Evolutionary conservation across 345 rosid species (phyloP), one percentile per base, ranked within the genome.

Genomic region (Corymbia maculata): DNA sequence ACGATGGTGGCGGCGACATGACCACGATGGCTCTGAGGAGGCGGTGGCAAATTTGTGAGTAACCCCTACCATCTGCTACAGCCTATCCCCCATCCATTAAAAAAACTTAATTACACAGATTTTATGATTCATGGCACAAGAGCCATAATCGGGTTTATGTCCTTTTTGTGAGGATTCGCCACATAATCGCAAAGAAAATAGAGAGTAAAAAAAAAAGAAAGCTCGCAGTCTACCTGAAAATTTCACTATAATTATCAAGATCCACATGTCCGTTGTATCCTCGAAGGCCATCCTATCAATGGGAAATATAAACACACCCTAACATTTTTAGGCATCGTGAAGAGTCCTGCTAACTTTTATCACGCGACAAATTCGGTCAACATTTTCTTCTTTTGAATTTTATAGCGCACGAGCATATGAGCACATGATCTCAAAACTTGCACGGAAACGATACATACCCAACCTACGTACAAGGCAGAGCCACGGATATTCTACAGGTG

Each of bases 101-200:
- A 61, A 61, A 28, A 2, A 12, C 8, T 61, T 28, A 61, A 28
- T 61, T 28, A n/a, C 68, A 61, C 68, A 11, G 26, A 28, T 15
- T 0, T 4, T 26, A 61, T 5, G 7, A 5, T 61, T 61, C 68
- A 4, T 30, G 5, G 32, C 2, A 7, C 3, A 6, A 28, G 68
- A 28, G 32, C 1, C 30, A 61, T 26, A 28, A 61, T 61, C 68
- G 32, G 32, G 14, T 61, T 61, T 26, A 28, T 0, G 68, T 28
- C 26, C 68, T 59, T 9, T 30, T 61, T 36, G 4, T 36, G 42
- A 36, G 42, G 42, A 36, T 36, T 36, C 42, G 2, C 42, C 42
- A 36, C 42, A n/a, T n/a, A 4, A 36, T 36, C 42, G 4, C 42
- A 36, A 36, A 36, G 42, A 36, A 36, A 36, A 36, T 36, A 36